Evolutionary conservation across 2,329 filamentous ascomycete genomes (phyloP).

Genomic region (Penicillium sp.): DNA sequence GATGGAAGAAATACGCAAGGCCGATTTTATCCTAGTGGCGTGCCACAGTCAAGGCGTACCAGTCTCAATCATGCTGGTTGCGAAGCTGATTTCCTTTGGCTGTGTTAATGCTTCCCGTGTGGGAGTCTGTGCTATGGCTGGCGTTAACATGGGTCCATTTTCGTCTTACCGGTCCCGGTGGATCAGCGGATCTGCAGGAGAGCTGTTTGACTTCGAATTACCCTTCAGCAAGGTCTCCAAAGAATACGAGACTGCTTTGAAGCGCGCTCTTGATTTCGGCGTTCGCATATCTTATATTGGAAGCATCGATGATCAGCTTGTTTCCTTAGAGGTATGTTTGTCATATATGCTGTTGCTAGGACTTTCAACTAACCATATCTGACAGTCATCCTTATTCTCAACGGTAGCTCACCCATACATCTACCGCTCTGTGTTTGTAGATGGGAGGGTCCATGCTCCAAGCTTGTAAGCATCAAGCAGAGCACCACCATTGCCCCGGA

Average conservation of each 20-base stretch:
- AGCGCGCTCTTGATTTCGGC: conserved; percentile 76
- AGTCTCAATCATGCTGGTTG: conserved; percentile 88
- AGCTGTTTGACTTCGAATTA: conserved; percentile 92
- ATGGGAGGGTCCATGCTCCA: conserved; percentile 87
- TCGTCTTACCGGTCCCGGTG: conserved; percentile 88
- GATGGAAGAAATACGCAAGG: conserved; percentile 85
- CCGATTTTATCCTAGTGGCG: conserved; percentile 89
- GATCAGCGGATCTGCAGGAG: conserved; percentile 87
- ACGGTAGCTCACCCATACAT: conserved; percentile 89
- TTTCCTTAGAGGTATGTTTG: conserved; percentile 77
- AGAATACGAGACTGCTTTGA: conserved; percentile 77
- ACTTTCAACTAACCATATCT: conserved; percentile 8
- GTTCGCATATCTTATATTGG: conserved; percentile 86
- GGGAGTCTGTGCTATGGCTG: conserved; percentile 87
- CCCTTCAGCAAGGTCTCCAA: conserved; percentile 81
- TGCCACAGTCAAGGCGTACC: conserved; percentile 97
- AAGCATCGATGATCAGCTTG: conserved; percentile 95
- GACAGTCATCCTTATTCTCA: conserved; percentile 80
- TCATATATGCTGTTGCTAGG: too few relatives aligned
- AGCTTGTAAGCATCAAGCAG: conserved; percentile 69
- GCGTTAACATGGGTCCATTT: conserved; percentile 92
- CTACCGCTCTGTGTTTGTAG: conserved; percentile 93
- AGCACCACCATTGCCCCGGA: background rate
- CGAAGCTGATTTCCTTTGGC: conserved; percentile 89
- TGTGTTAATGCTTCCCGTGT: conserved; percentile 78